These are phyloP conservation scores for Curvularia spicifera DNA, from an alignment of 2,329 filamentous ascomycete species.

Conservation along the genomic window DNA sequence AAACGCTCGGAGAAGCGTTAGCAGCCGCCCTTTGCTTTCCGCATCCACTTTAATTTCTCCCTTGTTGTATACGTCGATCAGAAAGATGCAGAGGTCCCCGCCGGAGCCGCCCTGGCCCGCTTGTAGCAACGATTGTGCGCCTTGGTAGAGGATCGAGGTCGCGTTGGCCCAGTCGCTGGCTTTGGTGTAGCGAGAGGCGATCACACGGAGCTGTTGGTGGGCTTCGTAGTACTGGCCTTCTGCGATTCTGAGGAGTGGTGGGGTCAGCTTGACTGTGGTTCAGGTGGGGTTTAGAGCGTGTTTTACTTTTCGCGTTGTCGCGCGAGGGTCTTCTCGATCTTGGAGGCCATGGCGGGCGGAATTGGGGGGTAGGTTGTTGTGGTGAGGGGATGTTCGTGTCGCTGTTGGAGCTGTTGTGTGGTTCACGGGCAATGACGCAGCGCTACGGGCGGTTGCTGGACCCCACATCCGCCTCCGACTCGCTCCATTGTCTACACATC, in stretches of 20 bases:
- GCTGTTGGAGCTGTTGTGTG: constrained; percentile 8
- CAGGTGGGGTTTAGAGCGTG: background rate
- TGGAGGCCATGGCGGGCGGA: constrained; percentile 46
- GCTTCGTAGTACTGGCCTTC: constrained; percentile 97
- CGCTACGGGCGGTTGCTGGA: constrained; percentile 20
- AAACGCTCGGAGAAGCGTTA: constrained; percentile 82
- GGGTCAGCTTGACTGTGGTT: constrained; percentile 21
- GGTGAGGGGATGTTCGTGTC: background rate
- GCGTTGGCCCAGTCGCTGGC: constrained; percentile 82
- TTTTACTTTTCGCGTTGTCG: constrained; percentile 77
- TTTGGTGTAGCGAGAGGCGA: constrained; percentile 93
- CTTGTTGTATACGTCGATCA: constrained; percentile 91
- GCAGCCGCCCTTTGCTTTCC: constrained; percentile 72
- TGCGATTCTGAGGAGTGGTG: constrained; percentile 66
- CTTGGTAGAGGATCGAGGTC: constrained; percentile 82
- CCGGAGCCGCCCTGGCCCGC: constrained; percentile 94
- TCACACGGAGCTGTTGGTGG: constrained; percentile 95
- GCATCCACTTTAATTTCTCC: constrained; percentile 79
- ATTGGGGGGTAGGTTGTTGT: background rate
- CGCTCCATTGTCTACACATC: background rate
- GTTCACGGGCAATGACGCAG: constrained; percentile 28
- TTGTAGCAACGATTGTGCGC: constrained; percentile 83
- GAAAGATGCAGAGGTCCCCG: constrained; percentile 84
- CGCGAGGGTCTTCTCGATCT: constrained; percentile 74
- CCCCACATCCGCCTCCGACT: constrained; percentile 13